Percentiles rank a stretch among this genome's conserved stretches.
phyloP scores from a whole-genome alignment of 2,329 filamentous ascomycete species.

The Fusarium sp. region DNA sequence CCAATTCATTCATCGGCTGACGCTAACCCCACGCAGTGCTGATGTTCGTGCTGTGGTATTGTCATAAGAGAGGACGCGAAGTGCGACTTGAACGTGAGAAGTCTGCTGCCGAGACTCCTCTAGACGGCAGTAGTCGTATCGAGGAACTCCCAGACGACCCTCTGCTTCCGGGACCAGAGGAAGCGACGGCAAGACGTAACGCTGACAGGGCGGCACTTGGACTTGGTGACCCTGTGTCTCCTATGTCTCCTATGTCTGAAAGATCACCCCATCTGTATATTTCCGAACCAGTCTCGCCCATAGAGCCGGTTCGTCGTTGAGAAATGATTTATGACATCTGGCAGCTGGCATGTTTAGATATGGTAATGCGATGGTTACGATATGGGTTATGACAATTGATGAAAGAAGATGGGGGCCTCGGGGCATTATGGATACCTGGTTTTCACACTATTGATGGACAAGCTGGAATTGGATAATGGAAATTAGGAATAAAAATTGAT shows the following conservation, averaged over 20 bases:
- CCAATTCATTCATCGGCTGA: not conserved
- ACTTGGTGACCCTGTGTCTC: conserved; percentile 34
- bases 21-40: conserved; percentile 67
- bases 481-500: conserved; percentile 17
- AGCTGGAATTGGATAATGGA: conserved; percentile 9
- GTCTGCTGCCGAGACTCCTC: conserved; percentile 49
- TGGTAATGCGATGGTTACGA: conserved; percentile 32
- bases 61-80: conserved; percentile 93
- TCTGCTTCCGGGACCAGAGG: conserved; percentile 53
- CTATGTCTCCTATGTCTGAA: conserved; percentile 33
- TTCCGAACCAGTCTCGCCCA: conserved; percentile 19
- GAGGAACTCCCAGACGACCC: conserved; percentile 65
- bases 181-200: conserved; percentile 13
- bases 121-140: conserved; percentile 57
- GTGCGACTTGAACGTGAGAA: conserved; percentile 76
- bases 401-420: conserved; percentile 16
- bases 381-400: conserved; percentile 20
- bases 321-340: not conserved
- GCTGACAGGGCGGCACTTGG: conserved; percentile 10
- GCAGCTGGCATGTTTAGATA: not conserved
- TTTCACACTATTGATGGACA: conserved; percentile 21
- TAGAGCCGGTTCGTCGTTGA: conserved; percentile 26
- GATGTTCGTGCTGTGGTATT: conserved; percentile 97
- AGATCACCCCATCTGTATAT: conserved; percentile 16
- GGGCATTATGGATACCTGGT: conserved; percentile 22